phyloP scores from a whole-genome alignment of 139 green algal genomes.

The Asterochloris sp. region DNA sequence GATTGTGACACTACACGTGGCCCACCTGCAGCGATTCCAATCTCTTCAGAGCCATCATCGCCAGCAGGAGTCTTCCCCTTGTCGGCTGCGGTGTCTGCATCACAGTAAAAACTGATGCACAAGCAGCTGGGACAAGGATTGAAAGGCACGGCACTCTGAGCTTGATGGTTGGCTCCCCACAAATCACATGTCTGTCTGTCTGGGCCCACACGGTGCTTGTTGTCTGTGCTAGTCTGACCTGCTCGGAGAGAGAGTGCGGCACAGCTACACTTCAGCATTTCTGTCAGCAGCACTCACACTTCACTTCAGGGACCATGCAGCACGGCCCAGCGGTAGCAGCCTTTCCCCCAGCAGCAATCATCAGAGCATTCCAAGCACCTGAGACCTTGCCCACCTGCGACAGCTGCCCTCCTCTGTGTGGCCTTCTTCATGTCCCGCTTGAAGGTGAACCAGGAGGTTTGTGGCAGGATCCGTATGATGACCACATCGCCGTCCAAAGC shows the following conservation, averaged over 20 bases:
- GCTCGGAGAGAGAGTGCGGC: too few species aligned
- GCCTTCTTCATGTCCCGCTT: neutral
- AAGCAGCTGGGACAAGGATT: too few species aligned
- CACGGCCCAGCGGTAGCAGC: neutral
- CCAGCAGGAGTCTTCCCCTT: too few species aligned
- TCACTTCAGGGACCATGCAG: neutral
- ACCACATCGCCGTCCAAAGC: conserved; percentile 85
- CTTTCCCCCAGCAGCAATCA: neutral
- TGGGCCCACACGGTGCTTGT: too few species aligned
- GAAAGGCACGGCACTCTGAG: too few species aligned
- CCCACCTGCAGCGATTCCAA: too few species aligned
- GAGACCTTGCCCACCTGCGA: neutral
- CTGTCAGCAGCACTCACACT: neutral
- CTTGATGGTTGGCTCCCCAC: too few species aligned
- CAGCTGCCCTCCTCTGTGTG: conserved; percentile 12
- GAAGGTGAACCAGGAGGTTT: conserved; percentile 36
- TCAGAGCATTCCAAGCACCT: neutral
- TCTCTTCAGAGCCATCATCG: too few species aligned
- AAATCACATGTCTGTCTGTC: too few species aligned
- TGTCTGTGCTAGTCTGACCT: neutral
- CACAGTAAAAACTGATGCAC: too few species aligned
- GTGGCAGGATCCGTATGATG: conserved; percentile 56
- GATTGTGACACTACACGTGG: too few species aligned
- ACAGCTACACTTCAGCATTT: neutral
- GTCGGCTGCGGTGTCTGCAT: too few species aligned